A percentile compares a stretch with the other conserved stretches of the same genome.
Conservation (phyloP, 2,329 filamentous ascomycete species). For the Aspergillus puulaauensis region DNA sequence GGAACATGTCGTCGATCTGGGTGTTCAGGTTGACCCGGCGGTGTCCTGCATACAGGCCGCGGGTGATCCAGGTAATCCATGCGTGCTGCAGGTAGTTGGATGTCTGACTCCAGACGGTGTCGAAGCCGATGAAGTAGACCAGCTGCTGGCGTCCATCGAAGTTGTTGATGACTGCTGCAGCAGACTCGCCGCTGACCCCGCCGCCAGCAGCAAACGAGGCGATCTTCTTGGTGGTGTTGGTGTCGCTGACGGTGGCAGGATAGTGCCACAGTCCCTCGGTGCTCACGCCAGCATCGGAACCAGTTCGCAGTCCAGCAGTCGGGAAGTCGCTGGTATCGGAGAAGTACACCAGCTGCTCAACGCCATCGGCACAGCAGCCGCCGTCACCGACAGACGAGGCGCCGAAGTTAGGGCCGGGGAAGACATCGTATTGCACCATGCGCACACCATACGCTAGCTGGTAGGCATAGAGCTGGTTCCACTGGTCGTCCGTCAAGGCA, state of each 20-base stretch:
- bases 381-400: constrained; percentile 31
- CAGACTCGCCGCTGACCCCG: constrained; percentile 39
- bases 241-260: constrained; percentile 56
- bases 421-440: constrained; percentile 61
- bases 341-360: constrained; percentile 55
- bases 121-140: constrained; percentile 60
- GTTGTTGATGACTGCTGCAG: constrained; percentile 61
- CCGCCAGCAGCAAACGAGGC: constrained; percentile 53
- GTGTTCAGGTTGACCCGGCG: constrained; percentile 56
- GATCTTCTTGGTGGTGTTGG: constrained; percentile 54
- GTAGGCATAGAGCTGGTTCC: constrained; percentile 57
- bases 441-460: constrained; percentile 59
- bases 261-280: constrained; percentile 59
- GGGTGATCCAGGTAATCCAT: constrained; percentile 63
- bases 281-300: constrained; percentile 43
- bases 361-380: constrained; percentile 50
- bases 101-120: constrained; percentile 52
- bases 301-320: constrained; percentile 54
- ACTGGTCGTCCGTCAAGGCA: constrained; percentile 57
- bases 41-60: constrained; percentile 57
- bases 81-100: constrained; percentile 62
- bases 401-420: constrained; percentile 53
- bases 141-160: constrained; percentile 60
- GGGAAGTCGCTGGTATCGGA: constrained; percentile 55
- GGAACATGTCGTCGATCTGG: constrained; percentile 64